Percentiles rank a stretch among this genome's conserved stretches.
phyloP scores from a whole-genome alignment of 1,284 basidiomycete species.

The Pterulicium gracile region DNA sequence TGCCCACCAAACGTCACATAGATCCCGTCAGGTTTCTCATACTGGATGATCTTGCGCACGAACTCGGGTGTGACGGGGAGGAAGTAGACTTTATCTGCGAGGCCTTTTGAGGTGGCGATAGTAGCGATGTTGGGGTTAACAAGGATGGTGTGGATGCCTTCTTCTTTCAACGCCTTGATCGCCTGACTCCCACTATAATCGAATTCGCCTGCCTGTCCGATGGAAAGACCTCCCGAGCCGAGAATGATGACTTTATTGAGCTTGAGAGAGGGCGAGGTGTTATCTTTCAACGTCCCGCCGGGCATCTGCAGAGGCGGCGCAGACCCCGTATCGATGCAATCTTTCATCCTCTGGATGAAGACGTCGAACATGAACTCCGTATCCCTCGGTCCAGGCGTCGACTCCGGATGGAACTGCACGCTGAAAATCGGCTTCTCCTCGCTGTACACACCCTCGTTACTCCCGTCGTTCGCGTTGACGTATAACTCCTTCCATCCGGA shows the following conservation, averaged over 20 bases:
- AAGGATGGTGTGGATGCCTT: constrained; percentile 97
- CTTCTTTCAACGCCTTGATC: constrained; percentile 97
- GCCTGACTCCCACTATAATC: constrained; percentile 99
- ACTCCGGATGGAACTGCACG: constrained; percentile 99
- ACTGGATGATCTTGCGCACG: constrained; percentile 95
- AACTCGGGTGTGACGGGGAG: constrained; percentile 97
- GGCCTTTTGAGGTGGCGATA: constrained; percentile 93
- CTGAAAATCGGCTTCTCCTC: constrained; percentile 92
- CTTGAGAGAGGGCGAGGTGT: constrained; percentile 70
- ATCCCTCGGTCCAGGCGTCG: constrained; percentile 95
- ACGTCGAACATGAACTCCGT: constrained; percentile 99
- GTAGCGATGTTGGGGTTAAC: constrained; percentile 99
- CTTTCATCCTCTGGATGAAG: constrained; percentile 83
- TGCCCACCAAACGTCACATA: constrained; percentile 99
- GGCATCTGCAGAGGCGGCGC: constrained; percentile 78
- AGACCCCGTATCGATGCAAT: constrained; percentile 61
- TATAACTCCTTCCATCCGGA: constrained; percentile 91
- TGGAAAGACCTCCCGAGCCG: constrained; percentile 95
- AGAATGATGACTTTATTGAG: constrained; percentile 95
- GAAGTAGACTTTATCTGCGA: constrained; percentile 99
- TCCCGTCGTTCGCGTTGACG: constrained; percentile 93
- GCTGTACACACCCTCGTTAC: constrained; percentile 97
- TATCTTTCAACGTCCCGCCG: constrained; percentile 79
- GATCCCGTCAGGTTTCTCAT: constrained; percentile 97
- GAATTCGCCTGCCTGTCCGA: constrained; percentile 98